Conservation (phyloP, 768 basidiomycete genomes). For the Gymnopilus junonius region DNA sequence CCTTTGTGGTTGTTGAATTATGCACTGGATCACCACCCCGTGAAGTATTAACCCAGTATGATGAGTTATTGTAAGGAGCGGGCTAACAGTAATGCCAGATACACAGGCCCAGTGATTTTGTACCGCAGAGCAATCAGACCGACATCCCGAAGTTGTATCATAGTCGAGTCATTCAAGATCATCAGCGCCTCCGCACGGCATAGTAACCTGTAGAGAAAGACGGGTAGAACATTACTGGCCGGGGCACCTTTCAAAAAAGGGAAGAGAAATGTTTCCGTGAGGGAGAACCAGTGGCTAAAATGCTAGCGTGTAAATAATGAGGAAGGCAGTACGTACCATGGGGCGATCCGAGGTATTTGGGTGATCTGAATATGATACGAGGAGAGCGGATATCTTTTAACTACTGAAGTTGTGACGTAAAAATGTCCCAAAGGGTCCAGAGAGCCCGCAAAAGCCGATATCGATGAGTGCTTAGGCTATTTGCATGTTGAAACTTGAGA, state of each 20-base stretch:
- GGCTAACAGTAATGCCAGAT: not conserved
- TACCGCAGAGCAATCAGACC: not conserved
- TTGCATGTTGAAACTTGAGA: not conserved
- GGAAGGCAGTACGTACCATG: not conserved
- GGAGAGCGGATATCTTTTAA: not conserved
- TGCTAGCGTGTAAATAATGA: not conserved
- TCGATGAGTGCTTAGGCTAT: not conserved
- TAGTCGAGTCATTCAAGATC: not conserved
- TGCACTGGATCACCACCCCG: not conserved
- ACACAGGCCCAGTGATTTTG: not conserved
- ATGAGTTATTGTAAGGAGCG: not conserved
- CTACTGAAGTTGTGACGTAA: not conserved
- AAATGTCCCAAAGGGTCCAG: not conserved
- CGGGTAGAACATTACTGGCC: not conserved
- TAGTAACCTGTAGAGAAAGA: not conserved
- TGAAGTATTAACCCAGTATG: not conserved
- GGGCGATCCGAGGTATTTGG: not conserved
- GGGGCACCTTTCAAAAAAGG: not conserved
- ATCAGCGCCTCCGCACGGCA: not conserved
- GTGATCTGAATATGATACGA: not conserved
- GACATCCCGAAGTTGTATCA: not conserved
- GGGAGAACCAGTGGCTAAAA: not conserved
- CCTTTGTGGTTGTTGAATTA: not conserved
- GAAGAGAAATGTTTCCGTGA: not conserved
- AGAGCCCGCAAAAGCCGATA: not conserved